Conservation (phyloP, 1,139 yeast genomes). For the Yamadazyma conglobata region DNA sequence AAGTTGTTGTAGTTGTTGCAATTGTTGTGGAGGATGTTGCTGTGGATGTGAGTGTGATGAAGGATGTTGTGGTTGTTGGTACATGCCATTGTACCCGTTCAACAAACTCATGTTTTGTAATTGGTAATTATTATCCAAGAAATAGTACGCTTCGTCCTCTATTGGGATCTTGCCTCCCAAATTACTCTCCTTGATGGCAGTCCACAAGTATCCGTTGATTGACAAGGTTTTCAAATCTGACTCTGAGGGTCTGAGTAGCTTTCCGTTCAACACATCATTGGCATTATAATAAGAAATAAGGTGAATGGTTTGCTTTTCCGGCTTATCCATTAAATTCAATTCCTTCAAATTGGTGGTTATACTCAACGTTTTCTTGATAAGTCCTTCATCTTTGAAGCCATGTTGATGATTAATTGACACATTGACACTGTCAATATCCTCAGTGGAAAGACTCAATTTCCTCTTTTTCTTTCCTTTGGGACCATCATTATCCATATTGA, state of each 20-base stretch:
- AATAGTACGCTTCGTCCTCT: constrained; percentile 53
- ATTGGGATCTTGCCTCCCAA: constrained; percentile 54
- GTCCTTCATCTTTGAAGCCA: constrained; percentile 70
- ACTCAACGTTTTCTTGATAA: constrained; percentile 79
- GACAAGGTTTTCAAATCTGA: constrained; percentile 48
- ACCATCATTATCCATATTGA: constrained; percentile 10
- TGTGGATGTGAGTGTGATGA: constrained; percentile 5
- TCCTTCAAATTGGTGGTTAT: constrained; percentile 43
- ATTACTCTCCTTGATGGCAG: constrained; percentile 57
- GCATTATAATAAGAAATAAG: constrained; percentile 75
- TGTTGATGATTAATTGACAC: constrained; percentile 38
- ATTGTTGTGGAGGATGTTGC: background rate
- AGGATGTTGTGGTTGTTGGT: constrained; percentile 5
- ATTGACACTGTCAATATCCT: constrained; percentile 12
- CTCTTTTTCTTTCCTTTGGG: constrained; percentile 29
- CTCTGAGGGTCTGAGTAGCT: constrained; percentile 57
- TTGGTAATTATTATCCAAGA: constrained; percentile 46
- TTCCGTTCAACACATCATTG: constrained; percentile 62
- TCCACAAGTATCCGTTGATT: constrained; percentile 58
- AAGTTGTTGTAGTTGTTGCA: constrained; percentile 1
- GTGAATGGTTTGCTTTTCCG: constrained; percentile 56
- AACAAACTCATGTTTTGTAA: constrained; percentile 36
- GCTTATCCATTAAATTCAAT: constrained; percentile 22
- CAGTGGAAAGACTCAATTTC: constrained; percentile 14
- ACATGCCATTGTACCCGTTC: constrained; percentile 10